Conservation (phyloP, 2,329 filamentous ascomycete genomes). For the Myriosclerotinia scirpicola region DNA sequence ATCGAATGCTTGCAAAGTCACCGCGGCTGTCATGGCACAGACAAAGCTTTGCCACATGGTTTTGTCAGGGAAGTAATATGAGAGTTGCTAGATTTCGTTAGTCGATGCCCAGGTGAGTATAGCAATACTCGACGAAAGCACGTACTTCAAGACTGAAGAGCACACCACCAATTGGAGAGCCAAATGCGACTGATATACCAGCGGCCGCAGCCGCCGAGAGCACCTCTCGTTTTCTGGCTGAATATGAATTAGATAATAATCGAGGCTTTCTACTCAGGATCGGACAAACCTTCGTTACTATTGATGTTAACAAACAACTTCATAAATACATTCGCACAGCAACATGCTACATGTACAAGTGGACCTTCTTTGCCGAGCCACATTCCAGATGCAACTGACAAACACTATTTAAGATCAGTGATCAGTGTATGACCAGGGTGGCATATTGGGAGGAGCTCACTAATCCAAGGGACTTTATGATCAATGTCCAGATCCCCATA, state of each 20-base stretch:
- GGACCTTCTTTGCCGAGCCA: constrained; percentile 98
- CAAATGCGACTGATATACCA: constrained; percentile 60
- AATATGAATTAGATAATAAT: neutral
- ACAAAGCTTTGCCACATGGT: constrained; percentile 99
- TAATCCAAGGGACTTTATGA: constrained; percentile 86
- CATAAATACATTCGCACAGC: constrained; percentile 91
- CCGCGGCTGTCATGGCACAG: constrained; percentile 97
- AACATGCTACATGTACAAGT: constrained; percentile 93
- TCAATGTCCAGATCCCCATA: constrained; percentile 81
- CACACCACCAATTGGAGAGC: constrained; percentile 80
- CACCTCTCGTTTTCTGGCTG: constrained; percentile 88
- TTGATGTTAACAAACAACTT: constrained; percentile 81
- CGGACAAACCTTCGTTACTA: constrained; percentile 72
- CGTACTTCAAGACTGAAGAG: constrained; percentile 87
- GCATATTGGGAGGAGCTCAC: constrained; percentile 48
- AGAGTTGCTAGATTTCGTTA: constrained; percentile 66
- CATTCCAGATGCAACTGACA: constrained; percentile 89
- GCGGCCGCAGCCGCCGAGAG: constrained; percentile 82
- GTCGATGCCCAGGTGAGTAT: constrained; percentile 20
- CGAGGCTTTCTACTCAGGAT: neutral
- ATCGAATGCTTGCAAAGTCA: constrained; percentile 88
- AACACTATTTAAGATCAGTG: constrained; percentile 57
- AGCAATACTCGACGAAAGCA: neutral
- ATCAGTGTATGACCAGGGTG: constrained; percentile 32
- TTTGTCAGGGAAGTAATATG: constrained; percentile 97